Base-by-base conservation (phyloP, 1,139 yeast species). In the Yamadazyma triangularis region DNA sequence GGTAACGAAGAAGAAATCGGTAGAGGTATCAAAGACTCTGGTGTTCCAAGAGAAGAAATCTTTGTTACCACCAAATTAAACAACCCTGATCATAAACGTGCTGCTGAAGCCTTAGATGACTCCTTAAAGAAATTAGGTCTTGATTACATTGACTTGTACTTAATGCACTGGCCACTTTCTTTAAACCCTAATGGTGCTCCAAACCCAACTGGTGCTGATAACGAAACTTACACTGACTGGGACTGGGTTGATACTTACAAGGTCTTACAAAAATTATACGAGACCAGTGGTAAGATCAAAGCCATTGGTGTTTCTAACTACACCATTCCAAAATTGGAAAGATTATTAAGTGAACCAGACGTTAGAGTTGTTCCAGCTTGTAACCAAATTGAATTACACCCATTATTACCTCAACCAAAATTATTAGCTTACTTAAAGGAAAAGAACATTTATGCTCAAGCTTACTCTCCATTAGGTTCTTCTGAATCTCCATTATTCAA, bases 121-220 rank as follows among this genome's bases (percentile, higher is more conserved):
- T 79, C 93, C 2, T 70, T 89, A 50, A 52, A 71, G 47, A 77
- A 79, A 48, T 67, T 88, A 47, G 82, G 83, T 2, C 61, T 85
- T 46, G 94, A 84, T 33, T 89, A 88, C 50, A 78, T 89, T 36
- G 96, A 89, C 52, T 67, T 89, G 48, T 82, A 80, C 56, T 70
- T 89, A 54, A 73, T 86, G 48, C 96, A 89, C 60, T 87, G 95
- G 95, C 96, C 96, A 8, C 70, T 73, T 32, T 69, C 85, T 3
- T 52, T 73, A 35, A 64, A 70, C 34, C n/a, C 13, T 13, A 63
- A 67, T 30, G 57, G 56, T 5, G 48, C 48, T 21, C 72, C 76
- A 60, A 24, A 70, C 69, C 44, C 53, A 7, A 33, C 28, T 8
- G 33, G 38, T 14, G 34, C 32, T 10, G 32, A 32, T 22, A 27